Conservation (phyloP, 2,329 filamentous ascomycete species). For the Cladosporium sp. region DNA sequence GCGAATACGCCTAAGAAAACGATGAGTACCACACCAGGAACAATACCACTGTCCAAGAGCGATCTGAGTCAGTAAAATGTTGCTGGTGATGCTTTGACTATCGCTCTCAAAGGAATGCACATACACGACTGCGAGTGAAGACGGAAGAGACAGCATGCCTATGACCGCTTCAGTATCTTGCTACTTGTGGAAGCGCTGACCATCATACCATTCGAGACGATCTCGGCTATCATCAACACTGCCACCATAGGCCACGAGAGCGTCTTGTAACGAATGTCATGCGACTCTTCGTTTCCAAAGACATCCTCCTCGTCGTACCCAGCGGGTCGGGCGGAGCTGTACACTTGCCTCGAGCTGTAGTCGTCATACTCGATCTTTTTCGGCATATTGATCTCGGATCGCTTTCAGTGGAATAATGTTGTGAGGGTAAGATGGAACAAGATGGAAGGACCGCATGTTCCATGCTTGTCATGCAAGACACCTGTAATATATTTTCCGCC, state of each 20-base stretch:
- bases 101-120: neutral
- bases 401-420: neutral
- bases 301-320: conserved; percentile 39
- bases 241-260: conserved; percentile 55
- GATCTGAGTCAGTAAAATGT: neutral
- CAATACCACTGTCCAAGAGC: conserved; percentile 40
- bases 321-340: conserved; percentile 16
- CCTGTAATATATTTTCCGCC: neutral
- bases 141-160: conserved; percentile 53
- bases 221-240: conserved; percentile 58
- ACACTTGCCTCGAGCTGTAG: conserved; percentile 16
- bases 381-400: neutral
- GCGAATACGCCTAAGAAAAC: conserved; percentile 53
- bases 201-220: conserved; percentile 46
- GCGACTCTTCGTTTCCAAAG: conserved; percentile 42
- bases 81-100: neutral
- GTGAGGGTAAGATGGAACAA: neutral
- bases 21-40: conserved; percentile 55
- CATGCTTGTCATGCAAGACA: neutral
- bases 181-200: neutral
- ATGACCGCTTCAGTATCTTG: neutral
- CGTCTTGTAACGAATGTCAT: conserved; percentile 56
- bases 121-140: conserved; percentile 50
- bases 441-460: neutral
- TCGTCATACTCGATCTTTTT: conserved; percentile 21